A percentile compares a stretch with the other conserved stretches of the same genome.
These are phyloP conservation scores for Aspergillus chevalieri DNA, from an alignment of 2,329 filamentous ascomycete genomes.

Conservation along the genomic window DNA sequence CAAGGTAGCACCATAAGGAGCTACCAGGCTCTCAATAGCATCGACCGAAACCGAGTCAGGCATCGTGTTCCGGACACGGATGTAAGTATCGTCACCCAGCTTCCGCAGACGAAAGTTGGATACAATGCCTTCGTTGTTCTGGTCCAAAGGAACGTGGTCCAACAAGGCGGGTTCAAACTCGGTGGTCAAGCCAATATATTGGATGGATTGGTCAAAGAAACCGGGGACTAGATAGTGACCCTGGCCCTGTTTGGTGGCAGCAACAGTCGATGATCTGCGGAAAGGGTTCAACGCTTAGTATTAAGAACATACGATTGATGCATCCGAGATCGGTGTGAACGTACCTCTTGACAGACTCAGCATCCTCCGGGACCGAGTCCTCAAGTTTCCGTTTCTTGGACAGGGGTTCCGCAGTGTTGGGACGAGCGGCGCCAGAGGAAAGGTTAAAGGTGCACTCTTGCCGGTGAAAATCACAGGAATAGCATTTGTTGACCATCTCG, in stretches of 20 bases:
- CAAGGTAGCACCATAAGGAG: conserved; percentile 38
- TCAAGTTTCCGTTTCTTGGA: conserved; percentile 38
- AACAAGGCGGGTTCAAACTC: conserved; percentile 37
- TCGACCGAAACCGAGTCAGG: conserved; percentile 31
- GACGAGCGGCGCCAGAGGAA: conserved; percentile 10
- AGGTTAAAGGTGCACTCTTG: conserved; percentile 40
- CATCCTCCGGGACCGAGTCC: conserved; percentile 20
- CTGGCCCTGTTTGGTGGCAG: neutral
- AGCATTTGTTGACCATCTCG: conserved; percentile 39
- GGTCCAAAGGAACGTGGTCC: conserved; percentile 34
- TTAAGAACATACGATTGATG: too few species aligned
- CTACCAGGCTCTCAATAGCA: conserved; percentile 38
- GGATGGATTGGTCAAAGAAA: conserved; percentile 33
- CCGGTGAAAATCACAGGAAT: conserved; percentile 40
- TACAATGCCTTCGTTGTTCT: conserved; percentile 34
- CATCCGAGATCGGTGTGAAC: conserved; percentile 3
- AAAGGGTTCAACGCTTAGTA: neutral
- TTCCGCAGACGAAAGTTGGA: conserved; percentile 32
- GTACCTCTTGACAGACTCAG: conserved; percentile 33
- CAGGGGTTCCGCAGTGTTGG: conserved; percentile 16
- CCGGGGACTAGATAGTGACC: conserved; percentile 16
- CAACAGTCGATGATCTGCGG: conserved; percentile 21
- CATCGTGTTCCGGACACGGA: conserved; percentile 31
- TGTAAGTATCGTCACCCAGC: conserved; percentile 34
- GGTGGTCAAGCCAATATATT: conserved; percentile 39